Conservation (phyloP, 176 grass and related monocot genomes). For the Avena eriantha region DNA sequence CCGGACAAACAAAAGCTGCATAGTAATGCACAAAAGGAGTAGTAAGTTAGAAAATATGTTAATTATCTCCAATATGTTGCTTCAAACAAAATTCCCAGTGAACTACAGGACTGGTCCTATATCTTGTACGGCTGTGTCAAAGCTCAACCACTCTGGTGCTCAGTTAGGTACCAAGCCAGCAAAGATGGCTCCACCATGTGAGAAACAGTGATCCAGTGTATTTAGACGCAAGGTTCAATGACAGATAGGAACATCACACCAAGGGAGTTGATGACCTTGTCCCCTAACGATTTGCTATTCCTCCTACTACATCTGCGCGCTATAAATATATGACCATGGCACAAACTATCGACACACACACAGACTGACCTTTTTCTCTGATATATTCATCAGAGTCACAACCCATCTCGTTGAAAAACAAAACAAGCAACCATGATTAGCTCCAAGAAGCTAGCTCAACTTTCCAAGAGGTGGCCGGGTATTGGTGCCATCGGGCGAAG, state of each 20-base stretch:
- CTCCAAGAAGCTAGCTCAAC: slow-evolving; percentile 64
- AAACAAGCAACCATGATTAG: slow-evolving; percentile 49
- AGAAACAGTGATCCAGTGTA: slow-evolving; percentile 30
- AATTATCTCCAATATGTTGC: background rate
- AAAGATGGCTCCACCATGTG: slow-evolving; percentile 46
- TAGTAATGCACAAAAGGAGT: background rate
- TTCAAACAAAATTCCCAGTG: background rate
- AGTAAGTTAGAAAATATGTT: background rate
- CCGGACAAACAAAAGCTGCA: background rate
- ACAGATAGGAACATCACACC: slow-evolving; percentile 8
- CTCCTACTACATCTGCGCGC: background rate
- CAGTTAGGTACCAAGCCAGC: slow-evolving; percentile 32
- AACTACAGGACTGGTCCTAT: background rate
- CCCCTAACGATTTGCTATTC: slow-evolving; percentile 41
- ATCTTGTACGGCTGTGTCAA: background rate
- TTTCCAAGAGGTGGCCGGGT: slow-evolving; percentile 71
- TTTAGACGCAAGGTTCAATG: slow-evolving; percentile 17
- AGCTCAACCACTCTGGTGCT: slow-evolving; percentile 1
- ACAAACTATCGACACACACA: slow-evolving; percentile 39
- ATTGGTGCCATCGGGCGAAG: slow-evolving; percentile 55
- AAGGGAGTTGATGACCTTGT: slow-evolving; percentile 39
- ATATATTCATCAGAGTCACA: background rate
- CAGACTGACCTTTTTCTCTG: background rate
- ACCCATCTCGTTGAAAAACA: slow-evolving; percentile 1
- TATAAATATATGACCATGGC: slow-evolving; percentile 43